Percentiles rank a stretch among this genome's conserved stretches.
These are phyloP conservation scores for Solanum peruvianum DNA, from an alignment of 257 asterid species.

Conservation along the genomic window DNA sequence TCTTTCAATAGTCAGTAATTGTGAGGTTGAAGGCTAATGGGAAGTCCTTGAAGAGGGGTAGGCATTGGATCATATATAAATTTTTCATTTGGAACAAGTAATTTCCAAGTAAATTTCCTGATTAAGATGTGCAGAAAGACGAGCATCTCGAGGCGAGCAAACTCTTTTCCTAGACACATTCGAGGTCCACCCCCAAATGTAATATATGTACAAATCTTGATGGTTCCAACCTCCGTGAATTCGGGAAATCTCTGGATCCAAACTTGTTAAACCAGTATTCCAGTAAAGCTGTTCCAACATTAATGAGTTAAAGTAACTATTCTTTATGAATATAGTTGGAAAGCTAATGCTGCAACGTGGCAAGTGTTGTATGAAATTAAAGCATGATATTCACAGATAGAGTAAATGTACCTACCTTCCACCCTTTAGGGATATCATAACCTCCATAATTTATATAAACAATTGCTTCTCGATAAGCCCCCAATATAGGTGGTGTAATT, in stretches of 20 bases:
- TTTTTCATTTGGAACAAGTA: constrained; percentile 26
- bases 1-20: background rate
- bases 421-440: constrained; percentile 72
- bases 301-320: background rate
- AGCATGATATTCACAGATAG: too few species aligned
- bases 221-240: background rate
- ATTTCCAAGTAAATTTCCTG: constrained; percentile 28
- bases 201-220: background rate
- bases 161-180: constrained; percentile 54
- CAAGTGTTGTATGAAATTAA: too few species aligned
- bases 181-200: constrained; percentile 11
- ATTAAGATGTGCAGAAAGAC: constrained; percentile 35
- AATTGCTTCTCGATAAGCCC: constrained; percentile 59
- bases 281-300: constrained; percentile 33
- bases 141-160: constrained; percentile 43
- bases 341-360: too few species aligned
- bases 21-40: constrained; percentile 26
- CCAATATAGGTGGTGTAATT: constrained; percentile 40
- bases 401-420: constrained; percentile 41
- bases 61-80: constrained; percentile 44
- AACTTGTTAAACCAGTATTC: constrained; percentile 39
- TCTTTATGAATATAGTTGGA: too few species aligned
- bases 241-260: constrained; percentile 7
- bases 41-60: constrained; percentile 43
- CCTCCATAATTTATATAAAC: constrained; percentile 49